phyloP scores from a whole-genome alignment of 2,329 filamentous ascomycete genomes.

The Sporothrix protearum region DNA sequence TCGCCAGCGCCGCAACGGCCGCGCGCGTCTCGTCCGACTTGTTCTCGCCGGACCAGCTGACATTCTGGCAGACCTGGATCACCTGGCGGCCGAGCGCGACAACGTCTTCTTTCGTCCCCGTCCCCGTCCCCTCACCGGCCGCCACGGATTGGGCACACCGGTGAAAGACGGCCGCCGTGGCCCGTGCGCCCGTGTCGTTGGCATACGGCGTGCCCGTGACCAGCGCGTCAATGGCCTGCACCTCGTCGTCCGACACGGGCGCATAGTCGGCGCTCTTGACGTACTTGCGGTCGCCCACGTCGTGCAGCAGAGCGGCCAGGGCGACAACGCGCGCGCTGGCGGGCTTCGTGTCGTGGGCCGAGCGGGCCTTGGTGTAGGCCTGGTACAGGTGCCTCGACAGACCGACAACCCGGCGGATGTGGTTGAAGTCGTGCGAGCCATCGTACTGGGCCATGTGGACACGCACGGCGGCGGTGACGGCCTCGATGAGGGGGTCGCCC shows the following conservation, averaged over 20 bases:
- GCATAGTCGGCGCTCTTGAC: constrained; percentile 54
- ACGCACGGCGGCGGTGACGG: constrained; percentile 61
- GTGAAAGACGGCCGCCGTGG: constrained; percentile 24
- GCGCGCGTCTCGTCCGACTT: constrained; percentile 63
- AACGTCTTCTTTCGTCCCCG: neutral
- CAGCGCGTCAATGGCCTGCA: neutral
- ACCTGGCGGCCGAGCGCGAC: constrained; percentile 41
- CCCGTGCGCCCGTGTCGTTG: constrained; percentile 20
- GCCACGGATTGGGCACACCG: neutral
- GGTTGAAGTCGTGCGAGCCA: constrained; percentile 81
- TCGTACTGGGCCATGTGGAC: constrained; percentile 76
- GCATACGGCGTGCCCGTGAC: constrained; percentile 6
- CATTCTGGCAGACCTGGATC: constrained; percentile 58
- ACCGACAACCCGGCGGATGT: constrained; percentile 75
- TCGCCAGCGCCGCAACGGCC: constrained; percentile 59
- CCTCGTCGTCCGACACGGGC: constrained; percentile 62
- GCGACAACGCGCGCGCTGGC: constrained; percentile 56
- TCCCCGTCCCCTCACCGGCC: constrained; percentile 45
- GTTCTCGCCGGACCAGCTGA: constrained; percentile 74
- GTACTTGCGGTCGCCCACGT: constrained; percentile 86
- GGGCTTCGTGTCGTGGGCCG: neutral
- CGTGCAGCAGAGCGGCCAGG: constrained; percentile 75
- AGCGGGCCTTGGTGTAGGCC: constrained; percentile 37
- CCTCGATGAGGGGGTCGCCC: constrained; percentile 48
- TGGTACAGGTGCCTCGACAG: constrained; percentile 64